A percentile compares a stretch with the other conserved stretches of the same genome.
Evolutionary conservation across 1,284 basidiomycete species (phyloP).

Genomic region (Pseudozyma sp.): DNA sequence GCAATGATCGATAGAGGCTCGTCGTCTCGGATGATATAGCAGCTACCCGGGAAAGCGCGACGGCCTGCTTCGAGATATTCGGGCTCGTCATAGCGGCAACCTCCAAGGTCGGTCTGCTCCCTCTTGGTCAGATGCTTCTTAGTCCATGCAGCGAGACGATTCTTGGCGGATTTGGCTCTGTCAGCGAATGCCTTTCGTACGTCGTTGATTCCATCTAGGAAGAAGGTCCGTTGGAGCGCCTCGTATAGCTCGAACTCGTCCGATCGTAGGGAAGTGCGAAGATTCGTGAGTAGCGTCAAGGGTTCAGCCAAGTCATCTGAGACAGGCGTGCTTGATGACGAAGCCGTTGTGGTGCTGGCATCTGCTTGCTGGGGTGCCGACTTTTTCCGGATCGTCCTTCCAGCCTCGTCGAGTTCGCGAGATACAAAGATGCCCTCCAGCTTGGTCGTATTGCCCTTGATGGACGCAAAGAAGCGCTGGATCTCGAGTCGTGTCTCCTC

Average conservation of each 20-base stretch:
- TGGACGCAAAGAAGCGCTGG: constrained; percentile 57
- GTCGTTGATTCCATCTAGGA: constrained; percentile 53
- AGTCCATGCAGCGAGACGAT: constrained; percentile 54
- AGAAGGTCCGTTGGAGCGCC: constrained; percentile 41
- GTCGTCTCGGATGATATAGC: constrained; percentile 55
- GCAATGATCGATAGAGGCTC: constrained; percentile 64
- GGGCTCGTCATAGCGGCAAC: constrained; percentile 48
- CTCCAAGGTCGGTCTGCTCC: constrained; percentile 45
- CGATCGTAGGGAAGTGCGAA: constrained; percentile 41
- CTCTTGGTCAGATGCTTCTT: constrained; percentile 57
- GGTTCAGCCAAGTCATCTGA: constrained; percentile 36
- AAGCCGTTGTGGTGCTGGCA: not conserved
- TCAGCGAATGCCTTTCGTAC: constrained; percentile 57
- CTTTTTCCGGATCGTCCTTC: constrained; percentile 50
- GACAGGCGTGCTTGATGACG: constrained; percentile 17
- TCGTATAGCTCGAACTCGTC: constrained; percentile 64
- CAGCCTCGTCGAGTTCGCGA: constrained; percentile 60
- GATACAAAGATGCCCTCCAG: constrained; percentile 56
- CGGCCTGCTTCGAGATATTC: constrained; percentile 43
- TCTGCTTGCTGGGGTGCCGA: not conserved
- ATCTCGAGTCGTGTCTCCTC: constrained; percentile 57
- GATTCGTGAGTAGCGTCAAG: constrained; percentile 40
- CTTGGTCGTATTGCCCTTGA: constrained; percentile 50
- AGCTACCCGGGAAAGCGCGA: constrained; percentile 56
- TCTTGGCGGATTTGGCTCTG: constrained; percentile 56